phyloP scores from a whole-genome alignment of 805 yeast genomes.

The Lipomyces kockii region DNA sequence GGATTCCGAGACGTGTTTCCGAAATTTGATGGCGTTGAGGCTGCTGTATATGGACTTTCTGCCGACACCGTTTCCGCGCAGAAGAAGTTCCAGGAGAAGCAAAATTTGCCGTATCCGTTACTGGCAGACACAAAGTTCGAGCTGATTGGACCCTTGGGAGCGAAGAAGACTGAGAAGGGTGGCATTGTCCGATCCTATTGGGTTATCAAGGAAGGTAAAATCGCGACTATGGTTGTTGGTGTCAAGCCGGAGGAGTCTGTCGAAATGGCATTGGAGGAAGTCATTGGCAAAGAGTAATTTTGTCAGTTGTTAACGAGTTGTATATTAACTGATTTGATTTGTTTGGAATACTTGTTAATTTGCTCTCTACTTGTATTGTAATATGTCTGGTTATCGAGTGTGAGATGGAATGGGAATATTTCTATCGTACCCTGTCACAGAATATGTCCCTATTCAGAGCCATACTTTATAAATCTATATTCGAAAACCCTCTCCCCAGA shows the following conservation, averaged over 20 bases:
- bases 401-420: too few relatives aligned
- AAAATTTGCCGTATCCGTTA: slow-evolving; percentile 71
- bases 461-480: too few relatives aligned
- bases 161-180: slow-evolving; percentile 77
- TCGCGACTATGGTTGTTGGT: slow-evolving; percentile 57
- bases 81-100: slow-evolving; percentile 72
- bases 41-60: slow-evolving; percentile 76
- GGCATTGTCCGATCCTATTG: slow-evolving; percentile 91
- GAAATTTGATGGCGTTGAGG: slow-evolving; percentile 55
- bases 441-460: too few relatives aligned
- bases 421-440: too few relatives aligned
- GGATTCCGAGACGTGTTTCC: slow-evolving; percentile 77
- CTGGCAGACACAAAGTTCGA: slow-evolving; percentile 75
- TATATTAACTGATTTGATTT: too few relatives aligned
- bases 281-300: slow-evolving; percentile 3
- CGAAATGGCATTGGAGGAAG: slow-evolving; percentile 39
- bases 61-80: slow-evolving; percentile 84
- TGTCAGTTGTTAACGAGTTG: too few relatives aligned
- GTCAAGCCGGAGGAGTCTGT: slow-evolving; percentile 52
- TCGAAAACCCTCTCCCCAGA: too few relatives aligned
- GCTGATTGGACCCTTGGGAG: slow-evolving; percentile 77
- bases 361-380: too few relatives aligned
- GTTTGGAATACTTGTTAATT: too few relatives aligned
- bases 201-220: slow-evolving; percentile 79
- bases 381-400: too few relatives aligned